Evolutionary conservation across 208 protist species (phyloP).

Genomic region (Trypanosoma boissoni): DNA sequence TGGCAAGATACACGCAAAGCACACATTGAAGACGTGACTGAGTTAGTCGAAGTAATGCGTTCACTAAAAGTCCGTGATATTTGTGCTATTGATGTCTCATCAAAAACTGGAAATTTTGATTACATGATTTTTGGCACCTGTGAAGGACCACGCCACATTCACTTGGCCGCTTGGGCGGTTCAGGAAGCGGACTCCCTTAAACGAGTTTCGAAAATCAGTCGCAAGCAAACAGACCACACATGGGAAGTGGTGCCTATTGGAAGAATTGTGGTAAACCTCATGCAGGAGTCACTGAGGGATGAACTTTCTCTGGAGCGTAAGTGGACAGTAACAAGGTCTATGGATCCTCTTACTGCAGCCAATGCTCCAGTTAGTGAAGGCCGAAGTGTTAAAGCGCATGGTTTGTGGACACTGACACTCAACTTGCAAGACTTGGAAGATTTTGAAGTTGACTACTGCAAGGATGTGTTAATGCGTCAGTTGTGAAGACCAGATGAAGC

Average conservation of each 20-base stretch:
- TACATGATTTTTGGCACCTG: constrained; percentile 89
- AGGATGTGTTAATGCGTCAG: constrained; percentile 77
- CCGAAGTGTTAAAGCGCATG: constrained; percentile 67
- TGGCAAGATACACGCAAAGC: constrained; percentile 80
- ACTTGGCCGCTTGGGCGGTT: constrained; percentile 87
- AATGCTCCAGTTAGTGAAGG: constrained; percentile 88
- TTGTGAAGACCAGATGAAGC: constrained; percentile 38
- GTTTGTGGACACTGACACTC: constrained; percentile 86
- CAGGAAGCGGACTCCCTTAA: constrained; percentile 76
- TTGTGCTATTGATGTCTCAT: constrained; percentile 78
- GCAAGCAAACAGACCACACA: constrained; percentile 72
- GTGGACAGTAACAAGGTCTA: constrained; percentile 79
- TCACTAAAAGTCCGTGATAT: constrained; percentile 81
- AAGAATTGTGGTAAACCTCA: constrained; percentile 86
- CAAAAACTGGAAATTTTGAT: constrained; percentile 86
- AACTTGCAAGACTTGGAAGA: constrained; percentile 90
- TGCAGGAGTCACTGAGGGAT: constrained; percentile 75
- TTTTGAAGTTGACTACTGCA: constrained; percentile 92
- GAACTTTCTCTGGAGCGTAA: constrained; percentile 84
- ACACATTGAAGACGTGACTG: constrained; percentile 77
- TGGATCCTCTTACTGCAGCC: constrained; percentile 75
- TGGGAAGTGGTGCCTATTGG: constrained; percentile 89
- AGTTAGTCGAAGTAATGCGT: constrained; percentile 59
- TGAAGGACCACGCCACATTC: constrained; percentile 83
- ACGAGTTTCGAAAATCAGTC: constrained; percentile 72